Base-by-base conservation (phyloP, 768 basidiomycete genomes). In the Tephrocybe sp. region DNA sequence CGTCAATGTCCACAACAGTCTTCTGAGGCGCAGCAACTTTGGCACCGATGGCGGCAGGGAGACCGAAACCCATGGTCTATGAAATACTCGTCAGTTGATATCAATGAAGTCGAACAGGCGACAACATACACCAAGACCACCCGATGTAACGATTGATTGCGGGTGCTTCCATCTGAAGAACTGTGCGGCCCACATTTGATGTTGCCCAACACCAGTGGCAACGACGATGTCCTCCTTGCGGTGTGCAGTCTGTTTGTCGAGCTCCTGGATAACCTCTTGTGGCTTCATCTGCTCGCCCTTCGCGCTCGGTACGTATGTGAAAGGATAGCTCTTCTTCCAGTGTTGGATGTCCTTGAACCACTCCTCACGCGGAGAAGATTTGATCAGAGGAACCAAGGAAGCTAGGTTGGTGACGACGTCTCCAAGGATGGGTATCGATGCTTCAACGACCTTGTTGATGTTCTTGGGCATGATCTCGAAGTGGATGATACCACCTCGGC, bases 101-200 rank as follows among this genome's bases (percentile, higher is more conserved):
- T 12, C 34, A 12, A 47, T 39, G 39, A 48, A n/a, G n/a, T n/a
- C 45, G 43, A 42, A 30, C 15, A 34, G 9, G 8, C 15, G 22
- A 36, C 53, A 2, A 80, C 89, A 57, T 69, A 93, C 91, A 4
- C 95, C 95, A 16, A 97, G 80, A 56, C 95, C 95, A 56, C 95
- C 95, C 27, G 91, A 94, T 12, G 94, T 92, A 46, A 95, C 84
- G 86, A 97, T 79, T 39, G 90, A 78, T 34, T 85, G 78, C 0
- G 97, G 97, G 42, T 86, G 71, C 53, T 72, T 88, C 94, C 94
- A 99, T 50, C 94, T 77, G 70, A 82, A 98, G 65, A 86, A 77
- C 67, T 99, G 97, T 34, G 91, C 91, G 1, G 95, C 95, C 94
- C 93, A 98, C 97, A 98, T 98, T 70, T 99, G 95, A 71, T 98